Evolutionary conservation across 78 protist genomes (phyloP).

Genomic region (Mastigamoeba balamuthi): DNA sequence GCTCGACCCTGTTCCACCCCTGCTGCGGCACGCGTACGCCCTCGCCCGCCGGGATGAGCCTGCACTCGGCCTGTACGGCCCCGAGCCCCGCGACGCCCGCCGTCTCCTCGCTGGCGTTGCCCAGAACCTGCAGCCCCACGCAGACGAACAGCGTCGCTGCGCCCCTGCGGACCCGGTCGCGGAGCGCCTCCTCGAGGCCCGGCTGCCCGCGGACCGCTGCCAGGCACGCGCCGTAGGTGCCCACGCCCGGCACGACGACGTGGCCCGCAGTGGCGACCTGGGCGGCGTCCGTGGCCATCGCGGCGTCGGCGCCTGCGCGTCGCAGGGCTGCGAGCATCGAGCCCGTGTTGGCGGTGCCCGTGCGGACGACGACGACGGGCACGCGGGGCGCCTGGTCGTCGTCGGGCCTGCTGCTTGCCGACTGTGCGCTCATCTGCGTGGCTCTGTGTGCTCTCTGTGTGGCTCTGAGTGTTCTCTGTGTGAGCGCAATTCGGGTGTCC

Average conservation of each 20-base stretch:
- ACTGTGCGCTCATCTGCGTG: not conserved
- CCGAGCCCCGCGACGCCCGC: not conserved
- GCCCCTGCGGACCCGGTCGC: not conserved
- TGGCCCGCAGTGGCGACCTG: not conserved
- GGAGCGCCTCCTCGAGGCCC: too few relatives aligned
- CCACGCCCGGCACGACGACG: slow-evolving; percentile 6
- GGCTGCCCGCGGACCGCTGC: not conserved
- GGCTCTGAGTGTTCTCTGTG: not conserved
- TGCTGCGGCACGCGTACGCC: not conserved
- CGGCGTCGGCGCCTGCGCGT: not conserved
- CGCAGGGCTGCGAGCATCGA: not conserved
- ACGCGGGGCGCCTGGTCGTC: not conserved
- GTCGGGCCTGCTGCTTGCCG: not conserved
- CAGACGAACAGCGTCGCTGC: not conserved
- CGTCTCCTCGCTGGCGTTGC: not conserved
- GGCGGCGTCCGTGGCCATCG: not conserved
- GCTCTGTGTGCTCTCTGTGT: not conserved
- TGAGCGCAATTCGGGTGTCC: too few relatives aligned
- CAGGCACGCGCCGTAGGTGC: not conserved
- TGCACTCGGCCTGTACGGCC: not conserved
- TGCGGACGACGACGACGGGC: not conserved
- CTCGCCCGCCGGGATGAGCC: not conserved
- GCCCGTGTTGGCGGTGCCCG: not conserved
- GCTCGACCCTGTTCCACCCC: not conserved
- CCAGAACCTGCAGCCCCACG: not conserved